Percentiles rank a stretch among this genome's conserved stretches.
Evolutionary conservation across 1,284 basidiomycete species (phyloP).

Genomic region (Cystobasidiaceae sp.): DNA sequence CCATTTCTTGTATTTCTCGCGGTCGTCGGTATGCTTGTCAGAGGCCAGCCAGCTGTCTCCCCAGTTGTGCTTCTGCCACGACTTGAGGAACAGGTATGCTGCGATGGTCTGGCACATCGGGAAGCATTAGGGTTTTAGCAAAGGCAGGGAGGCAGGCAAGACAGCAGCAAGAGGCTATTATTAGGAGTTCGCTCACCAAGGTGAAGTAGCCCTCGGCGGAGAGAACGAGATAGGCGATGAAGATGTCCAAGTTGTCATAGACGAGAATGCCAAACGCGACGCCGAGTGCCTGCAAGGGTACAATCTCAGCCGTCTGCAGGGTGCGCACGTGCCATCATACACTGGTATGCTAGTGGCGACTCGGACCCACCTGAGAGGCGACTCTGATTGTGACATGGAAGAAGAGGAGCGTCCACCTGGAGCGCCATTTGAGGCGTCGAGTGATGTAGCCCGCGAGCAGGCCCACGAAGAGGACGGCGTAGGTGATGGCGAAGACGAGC

Average conservation of each 20-base stretch:
- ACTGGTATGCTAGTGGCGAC: background rate
- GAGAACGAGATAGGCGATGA: conserved; percentile 1
- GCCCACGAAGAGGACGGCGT: background rate
- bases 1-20: background rate
- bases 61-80: background rate
- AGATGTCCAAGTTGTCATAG: background rate
- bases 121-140: background rate
- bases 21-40: background rate
- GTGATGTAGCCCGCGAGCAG: background rate
- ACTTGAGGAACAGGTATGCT: background rate
- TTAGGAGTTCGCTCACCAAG: background rate
- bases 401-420: background rate
- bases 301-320: background rate
- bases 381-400: conserved; percentile 2
- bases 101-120: background rate
- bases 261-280: conserved; percentile 6
- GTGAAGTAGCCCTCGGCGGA: conserved; percentile 7
- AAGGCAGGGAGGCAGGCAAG: background rate
- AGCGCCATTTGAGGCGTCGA: background rate
- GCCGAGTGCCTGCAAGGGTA: background rate
- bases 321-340: no score
- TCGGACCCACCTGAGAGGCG: conserved; percentile 4
- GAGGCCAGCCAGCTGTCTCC: background rate
- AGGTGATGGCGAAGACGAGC: conserved; percentile 3
- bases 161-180: background rate